Evolutionary conservation across 83 land plant species (phyloP).

Genomic region (Picea engelmannii): DNA sequence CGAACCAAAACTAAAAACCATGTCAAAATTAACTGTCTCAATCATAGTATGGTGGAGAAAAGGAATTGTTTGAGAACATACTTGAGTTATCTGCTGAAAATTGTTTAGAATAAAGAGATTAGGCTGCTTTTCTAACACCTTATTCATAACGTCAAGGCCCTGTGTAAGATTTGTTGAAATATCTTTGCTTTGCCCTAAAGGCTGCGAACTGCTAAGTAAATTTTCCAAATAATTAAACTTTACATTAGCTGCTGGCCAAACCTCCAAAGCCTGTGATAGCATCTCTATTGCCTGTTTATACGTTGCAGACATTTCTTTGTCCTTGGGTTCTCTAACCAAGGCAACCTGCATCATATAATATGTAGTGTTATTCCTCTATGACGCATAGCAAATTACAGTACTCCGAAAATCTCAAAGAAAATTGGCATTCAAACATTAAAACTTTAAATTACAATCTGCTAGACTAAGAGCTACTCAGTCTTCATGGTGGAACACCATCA

Average conservation of each 20-base stretch:
- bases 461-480: neutral
- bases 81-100: constrained; percentile 91
- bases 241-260: constrained; percentile 98
- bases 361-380: neutral
- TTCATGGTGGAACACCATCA: neutral
- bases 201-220: constrained; percentile 68
- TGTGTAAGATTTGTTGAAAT: constrained; percentile 94
- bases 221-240: constrained; percentile 93
- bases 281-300: constrained; percentile 92
- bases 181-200: constrained; percentile 83
- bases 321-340: constrained; percentile 90
- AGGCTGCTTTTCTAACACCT: constrained; percentile 98
- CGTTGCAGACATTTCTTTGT: constrained; percentile 81
- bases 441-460: neutral
- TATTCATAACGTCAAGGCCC: constrained; percentile 98
- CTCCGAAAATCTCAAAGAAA: neutral
- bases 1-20: neutral
- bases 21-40: too few species aligned
- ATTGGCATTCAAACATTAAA: neutral
- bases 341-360: constrained; percentile 64
- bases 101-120: constrained; percentile 91
- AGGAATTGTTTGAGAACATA: constrained; percentile 22
- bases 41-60: too few species aligned
- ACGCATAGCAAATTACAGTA: neutral
- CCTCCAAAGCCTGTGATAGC: constrained; percentile 89